These are phyloP conservation scores for Pelargonium fulgidum DNA, from an alignment of 441 rosid species.

Conservation along the genomic window DNA sequence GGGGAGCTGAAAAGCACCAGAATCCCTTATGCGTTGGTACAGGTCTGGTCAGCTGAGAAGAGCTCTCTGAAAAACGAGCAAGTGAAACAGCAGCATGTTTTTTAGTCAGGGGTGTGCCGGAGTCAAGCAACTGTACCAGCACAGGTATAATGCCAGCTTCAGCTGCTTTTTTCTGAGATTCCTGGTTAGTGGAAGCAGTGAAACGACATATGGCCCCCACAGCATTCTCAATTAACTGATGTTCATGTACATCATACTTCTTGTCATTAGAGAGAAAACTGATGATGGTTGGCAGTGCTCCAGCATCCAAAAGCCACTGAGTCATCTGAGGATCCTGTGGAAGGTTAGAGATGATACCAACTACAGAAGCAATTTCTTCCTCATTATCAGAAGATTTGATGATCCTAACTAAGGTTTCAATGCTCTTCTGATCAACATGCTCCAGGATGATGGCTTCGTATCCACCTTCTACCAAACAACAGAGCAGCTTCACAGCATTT, in stretches of 20 bases:
- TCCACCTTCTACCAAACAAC: constrained; percentile 43
- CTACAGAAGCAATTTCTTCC: constrained; percentile 42
- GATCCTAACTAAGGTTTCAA: constrained; percentile 41
- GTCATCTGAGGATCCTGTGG: constrained; percentile 42
- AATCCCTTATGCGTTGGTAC: constrained; percentile 35
- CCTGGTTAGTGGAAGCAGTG: constrained; percentile 32
- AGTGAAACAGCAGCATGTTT: constrained; percentile 44
- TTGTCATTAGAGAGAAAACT: constrained; percentile 20
- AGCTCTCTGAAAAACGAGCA: constrained; percentile 41
- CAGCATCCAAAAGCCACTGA: constrained; percentile 45
- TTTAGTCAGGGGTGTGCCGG: constrained; percentile 40
- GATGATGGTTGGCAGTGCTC: constrained; percentile 31
- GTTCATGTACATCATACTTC: constrained; percentile 29
- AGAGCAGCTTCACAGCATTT: constrained; percentile 50
- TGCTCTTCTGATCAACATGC: constrained; percentile 38
- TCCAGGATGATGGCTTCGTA: constrained; percentile 40
- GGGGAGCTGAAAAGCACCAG: constrained; percentile 50
- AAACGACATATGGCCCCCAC: constrained; percentile 46
- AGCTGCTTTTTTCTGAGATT: constrained; percentile 49
- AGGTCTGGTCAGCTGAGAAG: constrained; percentile 32
- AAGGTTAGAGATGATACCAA: constrained; percentile 43
- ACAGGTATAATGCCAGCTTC: constrained; percentile 45
- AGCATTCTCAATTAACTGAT: constrained; percentile 40
- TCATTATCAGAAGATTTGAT: constrained; percentile 33
- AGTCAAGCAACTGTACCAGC: constrained; percentile 40